Conservation (phyloP, 2,329 filamentous ascomycete species). For the Exophiala viscosa region DNA sequence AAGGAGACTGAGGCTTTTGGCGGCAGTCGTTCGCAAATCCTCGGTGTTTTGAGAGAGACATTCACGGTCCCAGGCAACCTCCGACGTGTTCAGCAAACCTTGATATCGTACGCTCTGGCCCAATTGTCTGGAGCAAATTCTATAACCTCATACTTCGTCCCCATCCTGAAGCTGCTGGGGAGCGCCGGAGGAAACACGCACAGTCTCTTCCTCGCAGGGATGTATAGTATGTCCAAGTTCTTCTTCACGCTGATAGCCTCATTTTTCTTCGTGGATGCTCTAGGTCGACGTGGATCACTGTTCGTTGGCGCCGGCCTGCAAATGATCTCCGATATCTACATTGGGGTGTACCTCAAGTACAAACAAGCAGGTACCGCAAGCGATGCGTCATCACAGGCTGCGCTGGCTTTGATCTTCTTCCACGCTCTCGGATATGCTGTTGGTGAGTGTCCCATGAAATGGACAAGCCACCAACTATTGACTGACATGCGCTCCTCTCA, state of each 20-base stretch:
- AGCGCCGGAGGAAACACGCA: conserved; percentile 29
- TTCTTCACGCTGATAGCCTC: conserved; percentile 41
- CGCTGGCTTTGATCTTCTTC: conserved; percentile 45
- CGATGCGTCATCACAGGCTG: conserved; percentile 35
- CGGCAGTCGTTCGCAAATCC: conserved; percentile 10
- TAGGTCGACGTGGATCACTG: conserved; percentile 40
- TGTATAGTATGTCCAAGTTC: conserved; percentile 46
- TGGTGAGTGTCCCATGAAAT: conserved; percentile 28
- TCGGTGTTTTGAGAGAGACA: conserved; percentile 35
- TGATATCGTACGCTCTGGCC: conserved; percentile 39
- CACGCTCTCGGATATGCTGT: conserved; percentile 46
- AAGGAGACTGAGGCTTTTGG: conserved; percentile 12
- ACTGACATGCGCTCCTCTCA: neutral
- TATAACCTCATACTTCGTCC: conserved; percentile 45
- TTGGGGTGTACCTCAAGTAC: conserved; percentile 41
- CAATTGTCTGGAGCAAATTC: conserved; percentile 46
- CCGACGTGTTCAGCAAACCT: conserved; percentile 39
- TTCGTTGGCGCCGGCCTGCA: conserved; percentile 39
- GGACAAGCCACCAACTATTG: neutral
- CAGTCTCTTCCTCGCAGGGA: conserved; percentile 40
- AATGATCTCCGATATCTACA: conserved; percentile 41
- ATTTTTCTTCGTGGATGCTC: conserved; percentile 45
- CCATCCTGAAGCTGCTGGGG: conserved; percentile 41
- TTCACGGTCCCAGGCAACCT: conserved; percentile 39
- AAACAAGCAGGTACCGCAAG: conserved; percentile 29